Evolutionary conservation across 495 filamentous ascomycete genomes (phyloP).

Genomic region (Terfezia claveryi): DNA sequence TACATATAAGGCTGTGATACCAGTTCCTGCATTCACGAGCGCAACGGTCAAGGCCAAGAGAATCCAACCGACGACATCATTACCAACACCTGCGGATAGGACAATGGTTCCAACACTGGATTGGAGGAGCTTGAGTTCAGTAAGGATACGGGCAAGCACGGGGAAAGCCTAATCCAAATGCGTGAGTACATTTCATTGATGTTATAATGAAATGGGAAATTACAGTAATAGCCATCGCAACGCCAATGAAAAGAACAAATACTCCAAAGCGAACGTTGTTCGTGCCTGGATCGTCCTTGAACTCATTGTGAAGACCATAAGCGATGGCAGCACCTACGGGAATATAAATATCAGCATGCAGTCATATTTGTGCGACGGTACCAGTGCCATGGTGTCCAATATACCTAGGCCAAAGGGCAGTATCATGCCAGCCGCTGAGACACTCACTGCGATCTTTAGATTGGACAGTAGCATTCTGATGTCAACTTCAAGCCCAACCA

Average conservation of each 20-base stretch:
- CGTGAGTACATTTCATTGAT: not conserved
- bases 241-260: conserved; percentile 82
- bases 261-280: conserved; percentile 52
- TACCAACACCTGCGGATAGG: conserved; percentile 81
- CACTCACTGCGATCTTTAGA: conserved; percentile 64
- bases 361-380: not conserved
- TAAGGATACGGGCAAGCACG: conserved; percentile 82
- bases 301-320: conserved; percentile 66
- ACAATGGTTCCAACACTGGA: conserved; percentile 78
- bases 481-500: conserved; percentile 85
- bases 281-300: conserved; percentile 38
- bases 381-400: not conserved
- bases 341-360: conserved; percentile 21
- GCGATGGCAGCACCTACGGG: conserved; percentile 50
- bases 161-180: conserved; percentile 47
- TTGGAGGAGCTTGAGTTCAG: conserved; percentile 68
- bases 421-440: conserved; percentile 68
- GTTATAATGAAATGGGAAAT: conserved; percentile 2
- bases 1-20: conserved; percentile 71
- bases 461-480: conserved; percentile 64
- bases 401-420: conserved; percentile 48
- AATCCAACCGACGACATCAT: conserved; percentile 90
- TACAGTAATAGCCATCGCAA: conserved; percentile 81
- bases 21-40: conserved; percentile 69
- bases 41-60: conserved; percentile 85